phyloP scores from a whole-genome alignment of 176 grass and related monocot species.

The Zizania latifolia region DNA sequence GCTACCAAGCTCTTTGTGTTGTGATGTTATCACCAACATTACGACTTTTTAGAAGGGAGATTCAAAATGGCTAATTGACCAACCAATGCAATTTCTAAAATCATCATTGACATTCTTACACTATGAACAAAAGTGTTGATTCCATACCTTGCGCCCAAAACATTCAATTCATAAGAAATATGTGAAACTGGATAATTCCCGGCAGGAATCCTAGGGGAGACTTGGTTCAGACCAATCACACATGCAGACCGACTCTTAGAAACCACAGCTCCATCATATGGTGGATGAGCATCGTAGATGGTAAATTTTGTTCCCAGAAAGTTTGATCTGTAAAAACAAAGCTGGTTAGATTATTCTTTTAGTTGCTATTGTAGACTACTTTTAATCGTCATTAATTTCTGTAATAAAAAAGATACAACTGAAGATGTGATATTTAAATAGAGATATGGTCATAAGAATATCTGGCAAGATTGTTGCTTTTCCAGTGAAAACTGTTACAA shows the following conservation, averaged over 20 bases:
- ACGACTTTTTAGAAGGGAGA: no score
- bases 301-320: constrained; percentile 98
- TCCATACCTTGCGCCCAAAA: constrained; percentile 81
- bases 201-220: constrained; percentile 70
- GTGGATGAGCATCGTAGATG: constrained; percentile 89
- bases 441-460: background rate
- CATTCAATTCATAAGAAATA: constrained; percentile 91
- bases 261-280: constrained; percentile 65
- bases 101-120: background rate
- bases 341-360: background rate
- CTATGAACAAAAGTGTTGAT: background rate
- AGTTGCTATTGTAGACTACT: background rate
- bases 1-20: background rate
- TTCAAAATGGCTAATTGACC: background rate
- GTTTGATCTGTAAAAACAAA: constrained; percentile 63
- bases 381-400: no score
- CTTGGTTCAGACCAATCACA: constrained; percentile 68
- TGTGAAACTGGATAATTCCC: constrained; percentile 87
- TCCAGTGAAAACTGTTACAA: background rate
- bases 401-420: background rate
- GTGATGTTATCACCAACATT: background rate
- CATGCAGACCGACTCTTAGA: constrained; percentile 63
- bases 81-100: background rate
- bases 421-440: background rate
- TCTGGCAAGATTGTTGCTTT: background rate